phyloP scores from a whole-genome alignment of 1,284 basidiomycete genomes.

The Cutaneotrichosporon dermatis region DNA sequence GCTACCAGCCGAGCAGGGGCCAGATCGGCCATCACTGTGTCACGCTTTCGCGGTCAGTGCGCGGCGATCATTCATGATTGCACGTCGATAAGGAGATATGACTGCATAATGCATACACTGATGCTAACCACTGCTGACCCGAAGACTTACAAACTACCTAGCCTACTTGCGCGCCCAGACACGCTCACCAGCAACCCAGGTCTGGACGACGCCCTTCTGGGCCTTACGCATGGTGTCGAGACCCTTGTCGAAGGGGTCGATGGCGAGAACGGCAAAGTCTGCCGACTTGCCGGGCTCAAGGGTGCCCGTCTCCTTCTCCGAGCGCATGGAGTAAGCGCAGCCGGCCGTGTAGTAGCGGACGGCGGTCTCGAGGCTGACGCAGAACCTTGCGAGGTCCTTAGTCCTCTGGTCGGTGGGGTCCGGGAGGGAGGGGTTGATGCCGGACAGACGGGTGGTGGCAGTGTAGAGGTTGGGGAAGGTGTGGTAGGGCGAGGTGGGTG shows the following conservation, averaged over 20 bases:
- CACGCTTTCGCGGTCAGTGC: too few species aligned
- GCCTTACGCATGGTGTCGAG: slow-evolving; percentile 26
- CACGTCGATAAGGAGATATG: too few species aligned
- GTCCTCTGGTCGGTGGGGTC: slow-evolving; percentile 14
- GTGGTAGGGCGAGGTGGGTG: slow-evolving; percentile 31
- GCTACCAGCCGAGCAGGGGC: too few species aligned
- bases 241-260: slow-evolving; percentile 29
- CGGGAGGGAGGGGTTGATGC: slow-evolving; percentile 22
- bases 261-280: slow-evolving; percentile 30
- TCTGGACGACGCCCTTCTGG: slow-evolving; percentile 25
- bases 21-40: too few species aligned
- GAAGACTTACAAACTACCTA: not conserved
- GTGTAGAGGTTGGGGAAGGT: slow-evolving; percentile 31
- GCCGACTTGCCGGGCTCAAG: slow-evolving; percentile 26
- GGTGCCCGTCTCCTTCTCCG: slow-evolving; percentile 19
- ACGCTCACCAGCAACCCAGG: slow-evolving; percentile 26
- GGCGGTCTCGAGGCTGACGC: slow-evolving; percentile 15
- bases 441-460: slow-evolving; percentile 28
- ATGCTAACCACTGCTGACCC: not conserved
- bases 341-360: slow-evolving; percentile 26
- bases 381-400: slow-evolving; percentile 6
- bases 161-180: slow-evolving; percentile 4
- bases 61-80: too few species aligned
- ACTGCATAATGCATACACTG: too few species aligned
- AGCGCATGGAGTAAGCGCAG: slow-evolving; percentile 24